A percentile compares a stretch with the other conserved stretches of the same genome.
These are phyloP conservation scores for Glycine latifolia DNA, from an alignment of 306 rosid genomes.

Conservation along the genomic window DNA sequence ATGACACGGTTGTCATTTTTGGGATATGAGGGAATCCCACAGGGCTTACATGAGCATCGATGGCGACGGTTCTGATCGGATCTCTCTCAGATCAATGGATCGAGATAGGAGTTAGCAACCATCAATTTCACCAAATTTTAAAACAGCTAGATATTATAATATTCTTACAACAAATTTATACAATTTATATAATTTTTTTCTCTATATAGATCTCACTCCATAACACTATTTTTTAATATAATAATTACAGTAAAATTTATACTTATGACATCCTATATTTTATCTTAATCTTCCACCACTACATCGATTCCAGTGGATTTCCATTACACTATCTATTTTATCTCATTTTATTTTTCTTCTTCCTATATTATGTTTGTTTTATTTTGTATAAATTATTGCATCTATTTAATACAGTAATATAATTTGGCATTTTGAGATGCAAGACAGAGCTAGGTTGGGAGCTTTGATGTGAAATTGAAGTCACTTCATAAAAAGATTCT, in stretches of 20 bases:
- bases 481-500: conserved; percentile 52
- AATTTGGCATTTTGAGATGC: background rate
- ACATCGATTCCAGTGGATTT: too few species aligned
- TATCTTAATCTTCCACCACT: too few species aligned
- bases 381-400: too few species aligned
- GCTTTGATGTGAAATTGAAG: conserved; percentile 38
- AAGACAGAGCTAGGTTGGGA: conserved; percentile 42
- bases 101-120: conserved; percentile 44
- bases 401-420: background rate
- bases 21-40: conserved; percentile 61
- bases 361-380: too few species aligned
- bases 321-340: too few species aligned
- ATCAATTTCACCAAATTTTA: conserved; percentile 51
- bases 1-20: conserved; percentile 53
- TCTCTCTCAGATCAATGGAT: conserved; percentile 46
- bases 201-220: too few species aligned
- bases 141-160: background rate
- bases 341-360: too few species aligned
- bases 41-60: conserved; percentile 55
- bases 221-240: too few species aligned
- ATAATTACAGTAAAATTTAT: too few species aligned
- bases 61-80: conserved; percentile 63
- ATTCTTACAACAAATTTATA: too few species aligned
- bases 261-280: too few species aligned
- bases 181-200: too few species aligned